These are phyloP conservation scores for Leptographium wingfieldii DNA, from an alignment of 2,329 filamentous ascomycete species.

Conservation along the genomic window DNA sequence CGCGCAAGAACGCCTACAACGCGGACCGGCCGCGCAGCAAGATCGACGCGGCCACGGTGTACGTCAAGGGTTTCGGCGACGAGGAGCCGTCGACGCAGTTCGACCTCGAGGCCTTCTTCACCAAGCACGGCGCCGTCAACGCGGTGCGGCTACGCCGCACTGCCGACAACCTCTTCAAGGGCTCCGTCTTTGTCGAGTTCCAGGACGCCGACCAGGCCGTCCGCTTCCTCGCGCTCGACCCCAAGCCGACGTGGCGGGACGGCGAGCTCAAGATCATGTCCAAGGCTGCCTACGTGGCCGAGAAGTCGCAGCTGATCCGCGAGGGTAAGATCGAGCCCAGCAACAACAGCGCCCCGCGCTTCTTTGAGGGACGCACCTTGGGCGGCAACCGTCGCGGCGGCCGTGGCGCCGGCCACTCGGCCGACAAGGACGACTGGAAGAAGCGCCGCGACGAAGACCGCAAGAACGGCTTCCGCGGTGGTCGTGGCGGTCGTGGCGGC, in stretches of 20 bases:
- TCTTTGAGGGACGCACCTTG: conserved; percentile 34
- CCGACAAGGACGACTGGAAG: conserved; percentile 48
- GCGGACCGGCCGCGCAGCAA: conserved; percentile 47
- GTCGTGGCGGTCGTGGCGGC: conserved; percentile 17
- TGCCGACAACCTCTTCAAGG: conserved; percentile 70
- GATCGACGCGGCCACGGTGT: conserved; percentile 63
- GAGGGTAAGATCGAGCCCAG: conserved; percentile 56
- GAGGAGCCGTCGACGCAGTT: conserved; percentile 79
- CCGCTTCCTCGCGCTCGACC: conserved; percentile 67
- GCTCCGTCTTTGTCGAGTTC: conserved; percentile 93
- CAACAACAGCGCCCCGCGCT: conserved; percentile 25
- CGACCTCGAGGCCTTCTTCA: conserved; percentile 87
- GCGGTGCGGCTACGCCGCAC: conserved; percentile 76
- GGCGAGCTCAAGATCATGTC: conserved; percentile 69
- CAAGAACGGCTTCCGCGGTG: conserved; percentile 43
- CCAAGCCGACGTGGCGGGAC: conserved; percentile 74
- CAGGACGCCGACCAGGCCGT: conserved; percentile 63
- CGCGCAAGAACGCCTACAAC: conserved; percentile 62
- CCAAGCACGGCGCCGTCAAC: conserved; percentile 59
- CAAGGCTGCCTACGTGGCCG: conserved; percentile 78
- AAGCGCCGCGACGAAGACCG: conserved; percentile 49
- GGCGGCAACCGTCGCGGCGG: conserved; percentile 27
- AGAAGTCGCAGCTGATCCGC: conserved; percentile 60
- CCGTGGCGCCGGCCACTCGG: conserved; percentile 19
- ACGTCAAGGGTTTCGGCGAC: conserved; percentile 87